Evolutionary conservation across 768 basidiomycete species (phyloP).

Genomic region (Pulveroboletus sp.): DNA sequence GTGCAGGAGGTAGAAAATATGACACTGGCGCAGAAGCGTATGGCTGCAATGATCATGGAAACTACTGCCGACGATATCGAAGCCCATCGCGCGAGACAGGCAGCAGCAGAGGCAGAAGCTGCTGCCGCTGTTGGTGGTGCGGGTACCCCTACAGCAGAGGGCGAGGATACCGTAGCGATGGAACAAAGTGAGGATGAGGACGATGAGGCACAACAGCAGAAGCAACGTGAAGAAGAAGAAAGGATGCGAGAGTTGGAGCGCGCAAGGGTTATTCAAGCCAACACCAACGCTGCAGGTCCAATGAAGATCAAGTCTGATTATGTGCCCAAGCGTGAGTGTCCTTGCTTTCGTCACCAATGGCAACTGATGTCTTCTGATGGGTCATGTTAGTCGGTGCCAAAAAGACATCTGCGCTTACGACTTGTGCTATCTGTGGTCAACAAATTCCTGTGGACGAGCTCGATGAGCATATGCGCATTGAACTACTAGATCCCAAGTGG

Average conservation of each 20-base stretch:
- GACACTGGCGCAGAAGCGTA: conserved; percentile 94
- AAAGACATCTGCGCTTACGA: conserved; percentile 64
- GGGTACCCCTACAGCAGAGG: conserved; percentile 41
- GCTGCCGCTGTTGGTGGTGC: conserved; percentile 71
- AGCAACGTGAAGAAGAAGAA: conserved; percentile 64
- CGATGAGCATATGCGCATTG: conserved; percentile 97
- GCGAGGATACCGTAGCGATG: conserved; percentile 58
- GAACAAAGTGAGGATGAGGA: conserved; percentile 89
- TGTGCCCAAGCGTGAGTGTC: conserved; percentile 80
- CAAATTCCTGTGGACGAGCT: conserved; percentile 94
- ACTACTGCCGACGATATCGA: conserved; percentile 85
- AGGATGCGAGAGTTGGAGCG: conserved; percentile 65
- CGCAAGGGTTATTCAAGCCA: conserved; percentile 77
- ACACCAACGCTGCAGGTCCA: conserved; percentile 67
- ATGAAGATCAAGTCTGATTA: conserved; percentile 98
- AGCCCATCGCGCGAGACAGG: conserved; percentile 73
- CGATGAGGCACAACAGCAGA: conserved; percentile 54
- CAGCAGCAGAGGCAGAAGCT: conserved; percentile 80
- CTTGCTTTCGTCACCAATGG: not conserved
- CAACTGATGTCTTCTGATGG: conserved; percentile 9
- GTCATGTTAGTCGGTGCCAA: conserved; percentile 57
- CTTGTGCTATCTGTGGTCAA: conserved; percentile 92
- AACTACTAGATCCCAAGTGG: conserved; percentile 95
- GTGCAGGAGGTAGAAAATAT: conserved; percentile 93
- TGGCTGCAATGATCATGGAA: conserved; percentile 99